Conservation (phyloP, 2,329 filamentous ascomycete species). For the Alternaria sp. region DNA sequence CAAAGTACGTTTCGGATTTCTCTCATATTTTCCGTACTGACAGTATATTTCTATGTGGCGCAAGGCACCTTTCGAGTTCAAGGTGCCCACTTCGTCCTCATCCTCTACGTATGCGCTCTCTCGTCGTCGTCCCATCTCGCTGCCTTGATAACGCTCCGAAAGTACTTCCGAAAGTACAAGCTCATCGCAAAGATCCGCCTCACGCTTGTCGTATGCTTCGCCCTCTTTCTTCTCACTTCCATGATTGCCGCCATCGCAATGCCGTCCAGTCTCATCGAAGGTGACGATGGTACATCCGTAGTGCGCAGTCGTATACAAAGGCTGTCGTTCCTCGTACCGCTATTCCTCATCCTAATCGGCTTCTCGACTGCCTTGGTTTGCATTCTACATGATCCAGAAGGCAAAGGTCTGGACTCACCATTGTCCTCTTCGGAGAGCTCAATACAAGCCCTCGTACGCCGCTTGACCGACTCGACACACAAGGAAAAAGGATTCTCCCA, state of each 20-base stretch:
- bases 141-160: conserved; percentile 43
- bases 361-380: conserved; percentile 43
- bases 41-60: conserved; percentile 27
- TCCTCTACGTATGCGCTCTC: conserved; percentile 44
- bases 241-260: conserved; percentile 40
- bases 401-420: conserved; percentile 10
- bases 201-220: conserved; percentile 39
- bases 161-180: conserved; percentile 43
- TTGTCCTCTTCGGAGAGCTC: conserved; percentile 12
- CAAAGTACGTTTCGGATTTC: conserved; percentile 27
- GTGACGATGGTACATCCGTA: conserved; percentile 9
- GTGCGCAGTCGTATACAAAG: conserved; percentile 30
- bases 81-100: conserved; percentile 44
- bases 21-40: neutral
- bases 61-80: conserved; percentile 39
- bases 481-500: neutral
- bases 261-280: conserved; percentile 18
- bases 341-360: conserved; percentile 40
- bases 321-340: conserved; percentile 35
- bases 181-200: conserved; percentile 43
- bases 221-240: conserved; percentile 37
- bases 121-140: conserved; percentile 46
- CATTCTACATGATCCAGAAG: conserved; percentile 36
- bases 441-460: conserved; percentile 14
- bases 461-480: conserved; percentile 18